phyloP scores from a whole-genome alignment of 1,284 basidiomycete species.

The Apiotrichum gracile region DNA sequence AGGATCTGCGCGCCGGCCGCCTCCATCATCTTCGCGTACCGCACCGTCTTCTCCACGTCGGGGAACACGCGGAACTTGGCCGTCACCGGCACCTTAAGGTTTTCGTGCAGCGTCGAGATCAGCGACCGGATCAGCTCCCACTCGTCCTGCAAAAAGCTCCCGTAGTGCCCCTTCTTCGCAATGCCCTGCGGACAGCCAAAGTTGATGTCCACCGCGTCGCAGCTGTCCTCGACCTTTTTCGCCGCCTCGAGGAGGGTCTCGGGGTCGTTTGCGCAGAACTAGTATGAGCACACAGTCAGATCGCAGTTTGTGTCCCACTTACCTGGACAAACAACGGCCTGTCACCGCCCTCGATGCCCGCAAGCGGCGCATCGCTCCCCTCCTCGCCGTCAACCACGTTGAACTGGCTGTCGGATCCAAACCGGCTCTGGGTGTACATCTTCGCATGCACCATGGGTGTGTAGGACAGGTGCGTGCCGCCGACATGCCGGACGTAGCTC shows the following conservation, averaged over 20 bases:
- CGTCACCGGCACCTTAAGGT: slow-evolving; percentile 83
- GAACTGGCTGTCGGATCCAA: slow-evolving; percentile 56
- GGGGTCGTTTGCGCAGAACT: slow-evolving; percentile 88
- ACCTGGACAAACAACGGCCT: slow-evolving; percentile 81
- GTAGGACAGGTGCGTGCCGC: slow-evolving; percentile 65
- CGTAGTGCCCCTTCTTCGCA: slow-evolving; percentile 78
- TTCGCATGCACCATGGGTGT: slow-evolving; percentile 98
- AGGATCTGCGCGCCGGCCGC: slow-evolving; percentile 90
- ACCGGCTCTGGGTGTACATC: slow-evolving; percentile 59
- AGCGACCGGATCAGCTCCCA: slow-evolving; percentile 79
- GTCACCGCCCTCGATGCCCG: slow-evolving; percentile 52
- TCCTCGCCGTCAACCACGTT: slow-evolving; percentile 55
- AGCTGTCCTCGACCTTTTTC: slow-evolving; percentile 63
- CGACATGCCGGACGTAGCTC: slow-evolving; percentile 24
- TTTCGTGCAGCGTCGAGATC: slow-evolving; percentile 74
- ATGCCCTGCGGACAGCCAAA: slow-evolving; percentile 96
- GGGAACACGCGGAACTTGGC: slow-evolving; percentile 94
- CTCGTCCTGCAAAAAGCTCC: slow-evolving; percentile 87
- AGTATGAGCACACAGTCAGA: not conserved
- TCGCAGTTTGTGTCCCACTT: slow-evolving; percentile 1
- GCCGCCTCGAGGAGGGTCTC: slow-evolving; percentile 71
- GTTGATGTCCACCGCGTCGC: slow-evolving; percentile 92
- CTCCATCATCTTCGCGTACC: slow-evolving; percentile 92
- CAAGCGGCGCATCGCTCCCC: slow-evolving; percentile 36
- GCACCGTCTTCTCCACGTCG: slow-evolving; percentile 76